A percentile compares a stretch with the other conserved stretches of the same genome.
These are phyloP conservation scores for Hyphopichia wangnamkhiaoensis DNA, from an alignment of 1,139 yeast species.

Conservation along the genomic window DNA sequence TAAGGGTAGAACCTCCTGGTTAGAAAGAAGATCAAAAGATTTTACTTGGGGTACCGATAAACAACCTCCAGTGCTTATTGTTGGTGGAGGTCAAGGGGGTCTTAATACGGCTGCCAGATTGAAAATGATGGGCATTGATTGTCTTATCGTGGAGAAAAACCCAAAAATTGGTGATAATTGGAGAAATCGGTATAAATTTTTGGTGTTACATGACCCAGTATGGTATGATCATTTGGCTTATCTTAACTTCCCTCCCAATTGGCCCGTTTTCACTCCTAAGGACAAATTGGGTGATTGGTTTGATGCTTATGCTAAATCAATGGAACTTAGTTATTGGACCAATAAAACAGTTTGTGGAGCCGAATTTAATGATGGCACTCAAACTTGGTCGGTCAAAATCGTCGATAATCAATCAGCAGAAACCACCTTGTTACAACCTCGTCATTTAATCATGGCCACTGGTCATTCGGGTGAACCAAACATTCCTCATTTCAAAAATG, in stretches of 20 bases:
- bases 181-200: constrained; percentile 44
- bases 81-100: constrained; percentile 50
- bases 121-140: constrained; percentile 37
- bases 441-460: constrained; percentile 40
- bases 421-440: constrained; percentile 18
- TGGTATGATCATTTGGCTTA: constrained; percentile 44
- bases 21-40: constrained; percentile 24
- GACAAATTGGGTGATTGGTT: constrained; percentile 45
- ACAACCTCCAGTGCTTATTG: constrained; percentile 40
- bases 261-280: constrained; percentile 45
- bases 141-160: constrained; percentile 38
- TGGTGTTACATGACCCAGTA: constrained; percentile 46
- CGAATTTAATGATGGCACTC: constrained; percentile 23
- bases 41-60: constrained; percentile 23
- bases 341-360: constrained; percentile 30
- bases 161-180: constrained; percentile 43
- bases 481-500: constrained; percentile 36
- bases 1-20: constrained; percentile 30
- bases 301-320: constrained; percentile 36
- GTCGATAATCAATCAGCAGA: constrained; percentile 17
- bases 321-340: constrained; percentile 41
- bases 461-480: constrained; percentile 47
- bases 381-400: constrained; percentile 33
- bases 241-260: constrained; percentile 36
- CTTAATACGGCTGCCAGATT: constrained; percentile 42